Conservation (phyloP, 208 protist genomes). For the Angomonas deanei region DNA sequence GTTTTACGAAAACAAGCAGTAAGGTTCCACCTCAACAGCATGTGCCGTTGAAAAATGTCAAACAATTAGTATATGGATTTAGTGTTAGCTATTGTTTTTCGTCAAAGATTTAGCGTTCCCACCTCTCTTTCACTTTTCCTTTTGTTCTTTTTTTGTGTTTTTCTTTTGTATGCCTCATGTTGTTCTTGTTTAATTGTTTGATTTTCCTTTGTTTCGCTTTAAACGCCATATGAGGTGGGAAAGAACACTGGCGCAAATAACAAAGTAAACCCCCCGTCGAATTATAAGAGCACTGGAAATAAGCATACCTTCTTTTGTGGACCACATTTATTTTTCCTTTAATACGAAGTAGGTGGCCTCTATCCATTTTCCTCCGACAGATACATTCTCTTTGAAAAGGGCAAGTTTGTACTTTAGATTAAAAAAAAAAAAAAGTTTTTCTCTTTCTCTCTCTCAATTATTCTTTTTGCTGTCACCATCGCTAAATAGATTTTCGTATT, state of each 20-base stretch:
- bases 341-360: too few species aligned
- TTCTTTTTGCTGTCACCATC: background rate
- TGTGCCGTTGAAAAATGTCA: too few species aligned
- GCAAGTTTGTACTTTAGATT: too few species aligned
- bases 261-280: too few species aligned
- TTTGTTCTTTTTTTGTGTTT: constrained; percentile 11
- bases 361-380: too few species aligned
- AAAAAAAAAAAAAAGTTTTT: too few species aligned
- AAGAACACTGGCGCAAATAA: background rate
- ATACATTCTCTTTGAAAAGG: too few species aligned
- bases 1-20: constrained; percentile 34
- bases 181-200: background rate
- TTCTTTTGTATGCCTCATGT: background rate
- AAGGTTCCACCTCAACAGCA: too few species aligned
- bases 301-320: too few species aligned
- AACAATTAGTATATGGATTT: background rate
- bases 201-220: constrained; percentile 6
- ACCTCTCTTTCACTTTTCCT: background rate
- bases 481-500: too few species aligned
- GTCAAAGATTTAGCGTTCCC: background rate
- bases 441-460: constrained; percentile 6
- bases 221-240: background rate
- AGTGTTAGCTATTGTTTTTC: background rate
- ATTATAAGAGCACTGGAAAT: too few species aligned
- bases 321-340: too few species aligned